Evolutionary conservation across 345 rosid species (phyloP).

Genomic region (Limnanthes douglasii): DNA sequence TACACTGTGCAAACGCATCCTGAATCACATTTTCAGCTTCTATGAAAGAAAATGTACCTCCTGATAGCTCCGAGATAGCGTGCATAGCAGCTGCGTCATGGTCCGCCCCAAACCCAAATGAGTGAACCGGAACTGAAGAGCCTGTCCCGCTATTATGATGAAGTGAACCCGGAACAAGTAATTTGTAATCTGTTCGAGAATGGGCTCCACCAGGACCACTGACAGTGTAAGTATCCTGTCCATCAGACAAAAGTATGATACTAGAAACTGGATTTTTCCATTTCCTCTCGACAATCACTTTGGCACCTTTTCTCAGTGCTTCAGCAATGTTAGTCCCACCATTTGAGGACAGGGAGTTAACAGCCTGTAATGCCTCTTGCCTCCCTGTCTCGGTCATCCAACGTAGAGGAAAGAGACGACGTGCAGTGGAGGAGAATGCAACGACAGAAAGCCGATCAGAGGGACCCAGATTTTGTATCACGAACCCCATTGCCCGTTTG

Average conservation of each 20-base stretch:
- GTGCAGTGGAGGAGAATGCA: slow-evolving; percentile 85
- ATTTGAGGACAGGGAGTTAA: slow-evolving; percentile 57
- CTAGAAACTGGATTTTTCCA: slow-evolving; percentile 78
- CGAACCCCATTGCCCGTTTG: slow-evolving; percentile 98
- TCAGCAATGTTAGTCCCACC: slow-evolving; percentile 98
- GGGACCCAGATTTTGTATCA: slow-evolving; percentile 88
- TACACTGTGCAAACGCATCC: slow-evolving; percentile 99
- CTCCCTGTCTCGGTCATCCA: slow-evolving; percentile 70
- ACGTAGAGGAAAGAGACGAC: slow-evolving; percentile 72
- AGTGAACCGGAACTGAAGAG: slow-evolving; percentile 66
- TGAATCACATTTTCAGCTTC: slow-evolving; percentile 84
- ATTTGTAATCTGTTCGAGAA: slow-evolving; percentile 25
- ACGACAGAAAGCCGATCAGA: slow-evolving; percentile 85
- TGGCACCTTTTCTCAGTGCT: slow-evolving; percentile 86
- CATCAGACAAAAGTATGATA: slow-evolving; percentile 83
- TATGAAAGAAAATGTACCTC: slow-evolving; percentile 97
- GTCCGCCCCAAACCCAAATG: slow-evolving; percentile 90
- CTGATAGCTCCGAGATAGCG: slow-evolving; percentile 64
- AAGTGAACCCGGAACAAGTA: slow-evolving; percentile 46
- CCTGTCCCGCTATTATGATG: slow-evolving; percentile 23
- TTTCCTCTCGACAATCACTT: slow-evolving; percentile 53
- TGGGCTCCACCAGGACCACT: slow-evolving; percentile 21
- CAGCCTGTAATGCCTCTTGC: slow-evolving; percentile 75
- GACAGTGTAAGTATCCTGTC: slow-evolving; percentile 78
- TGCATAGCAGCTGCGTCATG: slow-evolving; percentile 94